Conservation (phyloP, 352 stramenopile species). For the Pythium aquatile region DNA sequence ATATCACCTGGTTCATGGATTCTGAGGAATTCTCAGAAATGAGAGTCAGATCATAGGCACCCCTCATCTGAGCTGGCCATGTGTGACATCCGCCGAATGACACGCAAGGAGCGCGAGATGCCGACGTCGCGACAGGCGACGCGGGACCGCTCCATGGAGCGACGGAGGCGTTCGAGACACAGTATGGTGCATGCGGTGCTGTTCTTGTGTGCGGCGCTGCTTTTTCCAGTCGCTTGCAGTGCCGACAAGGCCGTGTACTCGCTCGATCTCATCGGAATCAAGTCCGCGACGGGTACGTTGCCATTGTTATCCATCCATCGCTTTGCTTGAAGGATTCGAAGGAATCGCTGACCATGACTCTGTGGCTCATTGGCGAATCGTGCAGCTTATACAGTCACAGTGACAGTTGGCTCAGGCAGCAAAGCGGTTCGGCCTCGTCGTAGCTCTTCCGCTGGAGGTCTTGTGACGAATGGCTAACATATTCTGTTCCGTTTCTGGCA, state of each 20-base stretch:
- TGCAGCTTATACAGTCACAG: slow-evolving; percentile 34
- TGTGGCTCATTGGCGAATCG: background rate
- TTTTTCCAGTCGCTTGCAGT: background rate
- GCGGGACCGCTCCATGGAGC: background rate
- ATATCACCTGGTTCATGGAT: background rate
- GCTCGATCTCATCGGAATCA: slow-evolving; percentile 35
- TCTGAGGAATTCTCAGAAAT: slow-evolving; percentile 5
- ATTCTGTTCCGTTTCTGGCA: slow-evolving; percentile 10
- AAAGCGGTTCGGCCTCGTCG: slow-evolving; percentile 6
- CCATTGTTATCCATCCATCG: background rate
- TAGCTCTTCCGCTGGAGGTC: background rate
- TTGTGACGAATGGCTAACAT: background rate
- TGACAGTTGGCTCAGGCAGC: slow-evolving; percentile 31
- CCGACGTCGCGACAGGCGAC: background rate
- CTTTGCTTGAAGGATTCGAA: background rate
- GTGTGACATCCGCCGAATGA: background rate
- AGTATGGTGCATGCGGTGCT: background rate
- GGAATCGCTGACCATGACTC: background rate
- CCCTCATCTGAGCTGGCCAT: background rate
- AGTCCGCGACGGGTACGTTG: slow-evolving; percentile 30
- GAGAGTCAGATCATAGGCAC: slow-evolving; percentile 12
- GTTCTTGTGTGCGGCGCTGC: background rate
- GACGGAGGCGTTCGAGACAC: background rate
- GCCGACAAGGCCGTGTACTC: slow-evolving; percentile 37
- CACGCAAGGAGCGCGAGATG: background rate